phyloP scores from a whole-genome alignment of 441 rosid species.

The Mallotus japonicus region DNA sequence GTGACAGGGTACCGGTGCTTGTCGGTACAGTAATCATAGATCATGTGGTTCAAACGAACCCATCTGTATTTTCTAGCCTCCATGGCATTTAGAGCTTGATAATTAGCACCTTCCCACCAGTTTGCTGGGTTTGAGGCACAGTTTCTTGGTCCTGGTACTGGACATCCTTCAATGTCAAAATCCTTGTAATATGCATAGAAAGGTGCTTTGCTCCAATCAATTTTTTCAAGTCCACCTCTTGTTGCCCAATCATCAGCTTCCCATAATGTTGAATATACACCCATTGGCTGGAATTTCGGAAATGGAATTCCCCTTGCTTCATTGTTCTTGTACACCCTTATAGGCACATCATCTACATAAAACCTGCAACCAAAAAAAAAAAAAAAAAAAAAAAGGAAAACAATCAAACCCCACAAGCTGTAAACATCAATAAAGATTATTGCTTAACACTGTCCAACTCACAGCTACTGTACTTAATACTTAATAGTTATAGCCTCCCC shows the following conservation, averaged over 20 bases:
- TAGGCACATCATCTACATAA: slow-evolving; percentile 66
- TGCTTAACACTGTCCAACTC: background rate
- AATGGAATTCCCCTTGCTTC: slow-evolving; percentile 65
- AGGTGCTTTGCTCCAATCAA: slow-evolving; percentile 80
- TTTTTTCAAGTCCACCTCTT: slow-evolving; percentile 86
- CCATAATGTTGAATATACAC: slow-evolving; percentile 87
- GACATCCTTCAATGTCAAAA: slow-evolving; percentile 78
- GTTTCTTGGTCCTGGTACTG: slow-evolving; percentile 77
- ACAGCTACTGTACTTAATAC: background rate
- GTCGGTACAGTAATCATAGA: slow-evolving; percentile 76
- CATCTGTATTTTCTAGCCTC: slow-evolving; percentile 75
- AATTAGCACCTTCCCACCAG: slow-evolving; percentile 86
- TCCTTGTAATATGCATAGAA: slow-evolving; percentile 80
- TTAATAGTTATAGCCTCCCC: background rate
- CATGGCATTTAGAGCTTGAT: slow-evolving; percentile 59
- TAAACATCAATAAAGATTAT: background rate
- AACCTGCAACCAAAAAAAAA: slow-evolving; percentile 42
- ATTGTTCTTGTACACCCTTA: slow-evolving; percentile 81
- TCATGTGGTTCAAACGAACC: slow-evolving; percentile 79
- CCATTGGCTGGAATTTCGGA: slow-evolving; percentile 85
- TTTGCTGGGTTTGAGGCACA: slow-evolving; percentile 69
- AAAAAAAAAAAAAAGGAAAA: no score
- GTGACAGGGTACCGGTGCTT: slow-evolving; percentile 51
- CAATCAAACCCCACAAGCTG: slow-evolving; percentile 17
- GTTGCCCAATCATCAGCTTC: slow-evolving; percentile 98